Percentiles rank a stretch among this genome's conserved stretches.
These are phyloP conservation scores for Alternaria triticimaculans DNA, from an alignment of 2,329 filamentous ascomycete species.

Conservation along the genomic window DNA sequence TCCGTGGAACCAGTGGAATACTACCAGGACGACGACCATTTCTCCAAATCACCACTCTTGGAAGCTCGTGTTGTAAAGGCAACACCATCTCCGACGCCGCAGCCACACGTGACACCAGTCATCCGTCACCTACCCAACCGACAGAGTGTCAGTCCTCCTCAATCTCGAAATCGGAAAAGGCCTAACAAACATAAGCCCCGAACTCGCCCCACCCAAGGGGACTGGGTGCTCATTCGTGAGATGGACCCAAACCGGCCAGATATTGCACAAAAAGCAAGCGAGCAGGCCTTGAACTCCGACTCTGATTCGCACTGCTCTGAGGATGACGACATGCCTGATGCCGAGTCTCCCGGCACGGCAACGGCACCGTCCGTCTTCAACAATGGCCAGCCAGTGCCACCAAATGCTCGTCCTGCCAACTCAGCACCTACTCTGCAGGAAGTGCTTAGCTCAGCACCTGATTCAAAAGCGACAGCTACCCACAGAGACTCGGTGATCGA, in stretches of 20 bases:
- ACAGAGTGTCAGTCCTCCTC: constrained; percentile 51
- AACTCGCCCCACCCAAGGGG: constrained; percentile 60
- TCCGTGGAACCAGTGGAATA: constrained; percentile 34
- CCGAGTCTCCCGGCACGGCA: constrained; percentile 21
- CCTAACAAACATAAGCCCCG: constrained; percentile 62
- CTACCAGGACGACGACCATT: constrained; percentile 60
- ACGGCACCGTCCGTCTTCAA: constrained; percentile 6
- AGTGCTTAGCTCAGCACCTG: constrained; percentile 17
- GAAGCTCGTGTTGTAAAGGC: constrained; percentile 50
- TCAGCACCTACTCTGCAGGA: constrained; percentile 27
- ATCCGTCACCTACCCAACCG: constrained; percentile 19
- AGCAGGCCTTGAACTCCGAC: constrained; percentile 57
- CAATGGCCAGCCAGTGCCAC: constrained; percentile 2
- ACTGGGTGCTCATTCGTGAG: constrained; percentile 70
- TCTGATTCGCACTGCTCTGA: constrained; percentile 56
- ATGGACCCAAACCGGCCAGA: constrained; percentile 71
- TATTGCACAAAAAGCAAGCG: constrained; percentile 65
- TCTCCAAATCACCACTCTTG: constrained; percentile 52
- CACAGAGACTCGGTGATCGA: constrained; percentile 28
- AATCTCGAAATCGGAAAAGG: constrained; percentile 54
- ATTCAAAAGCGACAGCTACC: constrained; percentile 16
- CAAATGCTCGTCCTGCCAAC: constrained; percentile 15
- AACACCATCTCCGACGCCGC: constrained; percentile 59
- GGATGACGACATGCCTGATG: constrained; percentile 44
- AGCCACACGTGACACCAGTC: constrained; percentile 44